Percentiles rank a stretch among this genome's conserved stretches.
These are phyloP conservation scores for Hirschfeldia incana DNA, from an alignment of 345 rosid genomes.

Conservation along the genomic window DNA sequence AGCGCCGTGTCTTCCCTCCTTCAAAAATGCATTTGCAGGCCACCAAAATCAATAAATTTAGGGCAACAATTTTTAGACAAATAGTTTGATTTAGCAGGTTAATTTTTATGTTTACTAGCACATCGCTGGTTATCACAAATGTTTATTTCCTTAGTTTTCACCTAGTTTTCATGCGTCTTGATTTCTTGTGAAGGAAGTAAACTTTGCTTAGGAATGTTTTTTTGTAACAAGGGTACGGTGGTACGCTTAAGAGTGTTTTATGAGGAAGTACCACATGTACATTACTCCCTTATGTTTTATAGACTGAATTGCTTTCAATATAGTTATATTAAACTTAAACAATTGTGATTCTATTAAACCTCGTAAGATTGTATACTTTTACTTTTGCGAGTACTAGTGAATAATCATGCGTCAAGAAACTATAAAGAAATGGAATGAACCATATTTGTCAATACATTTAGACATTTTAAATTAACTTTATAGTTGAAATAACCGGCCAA, in stretches of 20 bases:
- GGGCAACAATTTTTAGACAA: not conserved
- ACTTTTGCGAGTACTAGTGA: not conserved
- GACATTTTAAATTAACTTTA: not conserved
- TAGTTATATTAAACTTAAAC: not conserved
- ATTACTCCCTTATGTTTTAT: not conserved
- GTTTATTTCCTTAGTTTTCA: not conserved
- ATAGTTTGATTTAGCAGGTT: not conserved
- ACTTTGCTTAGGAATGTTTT: not conserved
- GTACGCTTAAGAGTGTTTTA: not conserved
- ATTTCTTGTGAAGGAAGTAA: not conserved
- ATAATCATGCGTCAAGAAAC: no score
- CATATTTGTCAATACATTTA: not conserved
- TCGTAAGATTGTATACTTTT: not conserved
- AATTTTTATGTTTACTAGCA: not conserved
- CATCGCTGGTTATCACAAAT: not conserved
- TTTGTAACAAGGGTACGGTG: not conserved
- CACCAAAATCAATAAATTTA: not conserved
- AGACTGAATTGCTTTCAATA: not conserved
- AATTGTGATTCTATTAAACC: not conserved
- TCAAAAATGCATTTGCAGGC: not conserved
- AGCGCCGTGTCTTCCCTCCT: not conserved
- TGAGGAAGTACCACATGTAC: not conserved
- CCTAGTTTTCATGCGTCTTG: constrained; percentile 8
- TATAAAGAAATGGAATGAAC: not conserved
- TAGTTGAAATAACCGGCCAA: constrained; percentile 23